Percentiles rank a stretch among this genome's conserved stretches.
phyloP scores from a whole-genome alignment of 2,329 filamentous ascomycete species.

The Emmonsiellopsis sp. region DNA sequence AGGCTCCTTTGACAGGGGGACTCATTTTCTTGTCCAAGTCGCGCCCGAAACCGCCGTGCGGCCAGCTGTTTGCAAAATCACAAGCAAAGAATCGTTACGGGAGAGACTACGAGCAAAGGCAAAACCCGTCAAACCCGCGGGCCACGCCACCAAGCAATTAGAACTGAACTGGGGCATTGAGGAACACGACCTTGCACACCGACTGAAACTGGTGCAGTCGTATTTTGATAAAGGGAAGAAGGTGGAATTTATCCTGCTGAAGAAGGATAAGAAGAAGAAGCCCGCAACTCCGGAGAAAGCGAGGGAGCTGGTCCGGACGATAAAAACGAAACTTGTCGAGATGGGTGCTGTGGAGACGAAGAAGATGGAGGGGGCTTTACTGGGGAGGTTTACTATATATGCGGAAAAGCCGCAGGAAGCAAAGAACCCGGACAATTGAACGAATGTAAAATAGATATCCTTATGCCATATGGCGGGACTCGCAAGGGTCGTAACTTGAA shows the following conservation, averaged over 20 bases:
- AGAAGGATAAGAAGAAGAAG: slow-evolving; percentile 51
- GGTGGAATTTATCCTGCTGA: slow-evolving; percentile 64
- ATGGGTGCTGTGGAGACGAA: slow-evolving; percentile 34
- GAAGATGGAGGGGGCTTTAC: slow-evolving; percentile 33
- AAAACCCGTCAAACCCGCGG: slow-evolving; percentile 31
- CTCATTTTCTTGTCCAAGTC: slow-evolving; percentile 45
- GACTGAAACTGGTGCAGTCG: slow-evolving; percentile 54
- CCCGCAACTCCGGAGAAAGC: slow-evolving; percentile 55
- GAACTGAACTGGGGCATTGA: slow-evolving; percentile 87
- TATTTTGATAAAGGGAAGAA: slow-evolving; percentile 67
- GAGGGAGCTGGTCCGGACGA: slow-evolving; percentile 44
- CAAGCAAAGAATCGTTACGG: slow-evolving; percentile 48
- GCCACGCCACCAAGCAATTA: slow-evolving; percentile 56
- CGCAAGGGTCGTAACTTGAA: too few species aligned
- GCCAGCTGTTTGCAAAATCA: slow-evolving; percentile 61
- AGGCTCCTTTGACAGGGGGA: slow-evolving; percentile 38
- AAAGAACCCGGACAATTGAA: too few species aligned
- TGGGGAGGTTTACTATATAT: slow-evolving; percentile 28
- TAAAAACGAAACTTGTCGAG: slow-evolving; percentile 39
- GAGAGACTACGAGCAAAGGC: slow-evolving; percentile 26
- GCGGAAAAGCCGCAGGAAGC: slow-evolving; percentile 21
- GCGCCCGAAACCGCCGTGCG: slow-evolving; percentile 21
- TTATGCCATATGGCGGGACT: too few species aligned
- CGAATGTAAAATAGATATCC: too few species aligned
- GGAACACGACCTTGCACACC: slow-evolving; percentile 62